Base-by-base conservation (phyloP, 139 green algal genomes). In the Tetraselmis striata region DNA sequence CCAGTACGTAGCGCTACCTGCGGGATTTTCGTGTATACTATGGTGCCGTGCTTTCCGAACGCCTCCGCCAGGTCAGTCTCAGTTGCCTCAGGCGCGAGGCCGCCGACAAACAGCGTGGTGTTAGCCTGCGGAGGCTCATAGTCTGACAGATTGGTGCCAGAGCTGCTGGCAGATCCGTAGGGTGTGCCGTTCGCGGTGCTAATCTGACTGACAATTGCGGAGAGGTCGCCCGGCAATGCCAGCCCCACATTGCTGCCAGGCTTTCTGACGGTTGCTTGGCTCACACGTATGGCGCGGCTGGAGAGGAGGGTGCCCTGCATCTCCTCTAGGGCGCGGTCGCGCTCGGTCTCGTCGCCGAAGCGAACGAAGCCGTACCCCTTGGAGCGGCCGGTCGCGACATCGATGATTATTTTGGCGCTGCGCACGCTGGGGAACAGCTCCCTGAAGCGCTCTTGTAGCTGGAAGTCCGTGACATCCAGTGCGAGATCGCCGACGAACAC, bases 301-400 rank as follows among this genome's bases (percentile, higher is more conserved):
- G 81, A 86, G 27, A 98, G 86, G 76, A 93, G 91, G 76, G 89
- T 84, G 5, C 95, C 95, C 80, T 93, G 93, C 95, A 98, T 98
- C 79, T 97, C 91, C 0, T 31, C 81, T 1, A 99, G 80, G 0
- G 96, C 92, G 1, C 88, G 84, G 87, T 99, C 94, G 0, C 95
- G 86, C 81, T 99, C 93, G 2, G 77, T 79, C 87, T 98, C 94
- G 24, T 82, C 83, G 28, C 81, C 86, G 84, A 99, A 99, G 2
- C 96, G 90, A 28, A 99, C 96, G 87, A 99, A 99, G 59, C 96
- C 96, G 80, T 97, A 99, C 59, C 96, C 96, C 82, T 98, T 98
- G 74, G 90, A 95, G 18, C 94, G 88, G 0, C 91, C 90, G 0
- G 94, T 98, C 23, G 82, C 81, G 1, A 91, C 90, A 84, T 98